These are phyloP conservation scores for Solanum pimpinellifolium DNA, from an alignment of 257 asterid species.

Conservation along the genomic window DNA sequence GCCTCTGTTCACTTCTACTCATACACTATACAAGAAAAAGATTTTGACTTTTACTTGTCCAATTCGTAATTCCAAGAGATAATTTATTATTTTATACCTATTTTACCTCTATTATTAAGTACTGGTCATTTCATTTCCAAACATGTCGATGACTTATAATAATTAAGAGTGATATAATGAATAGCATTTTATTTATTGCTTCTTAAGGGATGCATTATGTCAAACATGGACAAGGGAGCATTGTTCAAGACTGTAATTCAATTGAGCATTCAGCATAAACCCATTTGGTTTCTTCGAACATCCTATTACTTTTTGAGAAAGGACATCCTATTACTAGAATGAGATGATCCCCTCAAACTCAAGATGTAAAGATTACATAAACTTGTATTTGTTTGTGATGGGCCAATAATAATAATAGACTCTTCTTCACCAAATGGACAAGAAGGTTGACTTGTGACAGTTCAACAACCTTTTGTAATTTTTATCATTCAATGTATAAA, in stretches of 20 bases:
- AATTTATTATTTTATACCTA: neutral
- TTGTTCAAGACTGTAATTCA: neutral
- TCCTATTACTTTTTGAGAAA: neutral
- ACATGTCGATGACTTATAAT: neutral
- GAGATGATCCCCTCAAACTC: neutral
- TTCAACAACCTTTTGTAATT: neutral
- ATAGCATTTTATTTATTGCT: neutral
- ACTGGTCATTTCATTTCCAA: neutral
- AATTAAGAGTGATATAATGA: neutral
- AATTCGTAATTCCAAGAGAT: neutral
- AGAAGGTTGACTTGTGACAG: neutral
- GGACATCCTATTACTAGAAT: neutral
- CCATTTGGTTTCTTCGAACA: neutral
- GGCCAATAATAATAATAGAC: neutral
- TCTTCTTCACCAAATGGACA: neutral
- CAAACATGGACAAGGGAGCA: neutral
- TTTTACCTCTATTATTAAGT: neutral
- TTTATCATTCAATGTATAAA: neutral
- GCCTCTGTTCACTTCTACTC: neutral
- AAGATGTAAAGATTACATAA: neutral
- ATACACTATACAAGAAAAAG: neutral
- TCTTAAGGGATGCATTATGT: neutral
- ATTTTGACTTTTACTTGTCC: neutral
- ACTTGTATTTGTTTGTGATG: neutral
- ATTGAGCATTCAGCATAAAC: neutral